phyloP scores from a whole-genome alignment of 768 basidiomycete genomes.

The Leucogyrophana mollusca region DNA sequence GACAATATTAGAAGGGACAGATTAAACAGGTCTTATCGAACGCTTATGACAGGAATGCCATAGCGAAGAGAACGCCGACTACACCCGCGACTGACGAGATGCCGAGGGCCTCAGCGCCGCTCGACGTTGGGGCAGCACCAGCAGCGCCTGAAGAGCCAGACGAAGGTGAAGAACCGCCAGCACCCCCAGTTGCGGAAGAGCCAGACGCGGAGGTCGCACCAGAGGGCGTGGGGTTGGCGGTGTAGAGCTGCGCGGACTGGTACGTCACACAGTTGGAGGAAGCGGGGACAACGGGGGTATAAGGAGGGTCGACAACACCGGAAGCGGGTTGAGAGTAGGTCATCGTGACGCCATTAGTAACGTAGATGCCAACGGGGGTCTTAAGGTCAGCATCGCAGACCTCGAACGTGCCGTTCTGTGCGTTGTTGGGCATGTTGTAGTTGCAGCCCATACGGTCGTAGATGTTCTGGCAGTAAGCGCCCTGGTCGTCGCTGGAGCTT shows the following conservation, averaged over 20 bases:
- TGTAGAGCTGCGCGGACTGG: conserved; percentile 36
- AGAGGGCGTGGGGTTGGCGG: conserved; percentile 16
- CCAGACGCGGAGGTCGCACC: not conserved
- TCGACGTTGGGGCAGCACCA: conserved; percentile 15
- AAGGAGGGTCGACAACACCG: conserved; percentile 34
- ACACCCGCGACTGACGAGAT: conserved; percentile 32
- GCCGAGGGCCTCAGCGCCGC: conserved; percentile 22
- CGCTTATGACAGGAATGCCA: conserved; percentile 36
- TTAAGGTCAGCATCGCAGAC: conserved; percentile 66
- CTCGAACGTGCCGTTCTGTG: conserved; percentile 58
- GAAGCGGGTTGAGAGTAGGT: conserved; percentile 44
- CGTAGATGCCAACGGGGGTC: conserved; percentile 56
- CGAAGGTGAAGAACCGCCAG: not conserved
- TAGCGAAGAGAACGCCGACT: conserved; percentile 33
- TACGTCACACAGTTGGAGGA: conserved; percentile 46
- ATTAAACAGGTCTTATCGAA: too few species aligned
- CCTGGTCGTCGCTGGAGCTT: conserved; percentile 36
- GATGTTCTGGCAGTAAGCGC: conserved; percentile 64
- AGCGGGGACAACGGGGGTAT: conserved; percentile 36
- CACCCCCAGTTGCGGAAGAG: not conserved
- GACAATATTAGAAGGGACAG: too few species aligned
- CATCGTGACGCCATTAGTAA: conserved; percentile 35
- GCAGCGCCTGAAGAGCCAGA: conserved; percentile 12
- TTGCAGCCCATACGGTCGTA: conserved; percentile 70
- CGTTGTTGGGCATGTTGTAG: conserved; percentile 72